Conservation (phyloP, 2,329 filamentous ascomycete genomes). For the Trichophyton verrucosum region DNA sequence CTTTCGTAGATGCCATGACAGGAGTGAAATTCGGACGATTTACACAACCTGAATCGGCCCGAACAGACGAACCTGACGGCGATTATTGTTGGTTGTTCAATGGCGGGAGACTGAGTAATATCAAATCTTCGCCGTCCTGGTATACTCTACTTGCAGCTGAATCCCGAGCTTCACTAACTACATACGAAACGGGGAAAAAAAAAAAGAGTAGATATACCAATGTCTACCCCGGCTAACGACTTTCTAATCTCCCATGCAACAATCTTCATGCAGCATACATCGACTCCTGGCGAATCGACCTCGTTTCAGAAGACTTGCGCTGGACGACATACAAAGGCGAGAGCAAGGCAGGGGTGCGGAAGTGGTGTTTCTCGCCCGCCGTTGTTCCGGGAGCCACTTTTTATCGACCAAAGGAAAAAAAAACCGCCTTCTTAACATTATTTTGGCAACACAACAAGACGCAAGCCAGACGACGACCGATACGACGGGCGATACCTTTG, state of each 20-base stretch:
- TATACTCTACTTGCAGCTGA: neutral
- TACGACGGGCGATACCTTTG: neutral
- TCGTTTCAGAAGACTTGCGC: neutral
- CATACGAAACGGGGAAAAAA: neutral
- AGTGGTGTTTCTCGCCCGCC: conserved; percentile 10
- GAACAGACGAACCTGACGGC: neutral
- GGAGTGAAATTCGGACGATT: neutral
- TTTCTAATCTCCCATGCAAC: neutral
- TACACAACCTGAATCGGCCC: neutral
- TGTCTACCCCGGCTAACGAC: neutral
- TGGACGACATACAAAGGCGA: neutral
- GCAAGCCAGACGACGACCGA: neutral
- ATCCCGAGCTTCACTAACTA: neutral
- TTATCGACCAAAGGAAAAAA: conserved; percentile 5
- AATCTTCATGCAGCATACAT: neutral
- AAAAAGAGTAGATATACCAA: neutral
- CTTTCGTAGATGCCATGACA: neutral
- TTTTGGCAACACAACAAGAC: neutral
- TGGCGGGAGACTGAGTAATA: neutral
- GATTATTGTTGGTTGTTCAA: neutral
- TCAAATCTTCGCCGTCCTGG: neutral
- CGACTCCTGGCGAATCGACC: neutral
- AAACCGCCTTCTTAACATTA: conserved; percentile 2
- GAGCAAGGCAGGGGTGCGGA: conserved; percentile 3
- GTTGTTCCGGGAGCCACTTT: conserved; percentile 12